Evolutionary conservation across 2,329 filamentous ascomycete species (phyloP).

Genomic region (Gnomoniopsis sp.): DNA sequence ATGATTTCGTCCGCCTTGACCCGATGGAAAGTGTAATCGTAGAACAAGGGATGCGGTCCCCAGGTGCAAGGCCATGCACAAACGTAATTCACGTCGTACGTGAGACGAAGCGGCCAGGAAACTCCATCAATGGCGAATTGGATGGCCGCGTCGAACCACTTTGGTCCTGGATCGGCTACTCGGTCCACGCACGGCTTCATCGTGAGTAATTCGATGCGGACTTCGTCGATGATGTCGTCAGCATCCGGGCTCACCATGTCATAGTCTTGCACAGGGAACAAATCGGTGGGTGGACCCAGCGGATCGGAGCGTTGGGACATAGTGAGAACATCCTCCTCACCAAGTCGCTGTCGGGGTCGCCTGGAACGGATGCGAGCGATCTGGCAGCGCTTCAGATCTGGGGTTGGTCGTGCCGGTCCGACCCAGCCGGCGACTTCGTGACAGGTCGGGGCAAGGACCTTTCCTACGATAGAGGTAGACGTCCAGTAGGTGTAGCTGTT

Average conservation of each 20-base stretch:
- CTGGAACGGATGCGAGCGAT: conserved; percentile 66
- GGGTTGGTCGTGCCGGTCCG: conserved; percentile 66
- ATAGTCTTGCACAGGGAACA: conserved; percentile 67
- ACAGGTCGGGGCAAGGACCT: conserved; percentile 71
- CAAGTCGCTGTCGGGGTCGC: conserved; percentile 53
- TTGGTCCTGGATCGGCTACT: conserved; percentile 28
- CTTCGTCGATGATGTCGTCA: conserved; percentile 59
- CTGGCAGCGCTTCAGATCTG: conserved; percentile 64
- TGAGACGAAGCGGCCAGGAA: conserved; percentile 61
- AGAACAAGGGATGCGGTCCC: conserved; percentile 68
- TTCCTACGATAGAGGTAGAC: conserved; percentile 67
- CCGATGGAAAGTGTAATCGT: conserved; percentile 61
- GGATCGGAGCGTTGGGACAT: conserved; percentile 68
- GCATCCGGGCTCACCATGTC: conserved; percentile 54
- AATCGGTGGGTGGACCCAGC: conserved; percentile 59
- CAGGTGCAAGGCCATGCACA: conserved; percentile 61
- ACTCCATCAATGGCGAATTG: conserved; percentile 62
- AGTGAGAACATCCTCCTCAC: conserved; percentile 56
- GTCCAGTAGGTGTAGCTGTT: conserved; percentile 75
- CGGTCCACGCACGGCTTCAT: conserved; percentile 45
- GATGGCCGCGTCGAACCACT: conserved; percentile 57
- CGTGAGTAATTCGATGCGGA: conserved; percentile 66
- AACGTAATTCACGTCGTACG: conserved; percentile 64
- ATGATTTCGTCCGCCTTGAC: conserved; percentile 64
- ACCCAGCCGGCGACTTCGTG: conserved; percentile 71